Percentiles rank a stretch among this genome's conserved stretches.
Evolutionary conservation across 805 yeast species (phyloP).

Genomic region (Kuraishia molischiana): DNA sequence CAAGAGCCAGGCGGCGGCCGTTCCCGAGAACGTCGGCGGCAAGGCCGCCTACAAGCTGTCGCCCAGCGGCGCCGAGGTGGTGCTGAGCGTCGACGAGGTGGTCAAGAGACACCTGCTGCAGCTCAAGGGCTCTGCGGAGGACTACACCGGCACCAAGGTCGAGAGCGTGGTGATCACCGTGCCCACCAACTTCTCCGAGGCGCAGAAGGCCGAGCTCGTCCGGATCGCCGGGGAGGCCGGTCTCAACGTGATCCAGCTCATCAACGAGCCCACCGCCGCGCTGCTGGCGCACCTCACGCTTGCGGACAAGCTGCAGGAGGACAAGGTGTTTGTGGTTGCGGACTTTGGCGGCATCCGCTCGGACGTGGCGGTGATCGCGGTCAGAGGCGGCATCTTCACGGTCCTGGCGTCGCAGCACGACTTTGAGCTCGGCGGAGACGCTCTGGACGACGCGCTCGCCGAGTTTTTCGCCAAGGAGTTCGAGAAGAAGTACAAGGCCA

Average conservation of each 20-base stretch:
- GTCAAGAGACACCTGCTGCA: slow-evolving; percentile 76
- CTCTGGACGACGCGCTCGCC: slow-evolving; percentile 69
- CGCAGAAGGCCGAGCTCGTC: slow-evolving; percentile 56
- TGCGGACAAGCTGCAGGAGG: slow-evolving; percentile 39
- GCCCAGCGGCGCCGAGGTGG: slow-evolving; percentile 39
- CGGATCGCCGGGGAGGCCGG: slow-evolving; percentile 63
- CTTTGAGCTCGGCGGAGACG: slow-evolving; percentile 77
- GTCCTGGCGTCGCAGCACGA: slow-evolving; percentile 80
- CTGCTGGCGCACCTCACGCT: slow-evolving; percentile 66
- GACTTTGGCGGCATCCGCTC: slow-evolving; percentile 96
- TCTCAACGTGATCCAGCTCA: slow-evolving; percentile 72
- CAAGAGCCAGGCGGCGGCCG: slow-evolving; percentile 54
- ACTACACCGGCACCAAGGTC: slow-evolving; percentile 73
- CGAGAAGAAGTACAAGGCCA: slow-evolving; percentile 73
- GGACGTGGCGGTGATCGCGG: slow-evolving; percentile 89
- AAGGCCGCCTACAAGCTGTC: slow-evolving; percentile 55
- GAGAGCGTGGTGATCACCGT: slow-evolving; percentile 83
- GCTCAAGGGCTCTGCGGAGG: slow-evolving; percentile 83
- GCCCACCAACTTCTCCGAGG: slow-evolving; percentile 78
- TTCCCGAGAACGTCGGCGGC: slow-evolving; percentile 55
- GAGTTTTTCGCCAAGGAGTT: slow-evolving; percentile 90
- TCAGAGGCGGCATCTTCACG: slow-evolving; percentile 91
- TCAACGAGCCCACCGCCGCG: slow-evolving; percentile 90
- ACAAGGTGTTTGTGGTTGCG: slow-evolving; percentile 81
- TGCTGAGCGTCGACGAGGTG: slow-evolving; percentile 65